Base-by-base conservation (phyloP, 768 basidiomycete genomes). In the Leccinum subgranulosum region DNA sequence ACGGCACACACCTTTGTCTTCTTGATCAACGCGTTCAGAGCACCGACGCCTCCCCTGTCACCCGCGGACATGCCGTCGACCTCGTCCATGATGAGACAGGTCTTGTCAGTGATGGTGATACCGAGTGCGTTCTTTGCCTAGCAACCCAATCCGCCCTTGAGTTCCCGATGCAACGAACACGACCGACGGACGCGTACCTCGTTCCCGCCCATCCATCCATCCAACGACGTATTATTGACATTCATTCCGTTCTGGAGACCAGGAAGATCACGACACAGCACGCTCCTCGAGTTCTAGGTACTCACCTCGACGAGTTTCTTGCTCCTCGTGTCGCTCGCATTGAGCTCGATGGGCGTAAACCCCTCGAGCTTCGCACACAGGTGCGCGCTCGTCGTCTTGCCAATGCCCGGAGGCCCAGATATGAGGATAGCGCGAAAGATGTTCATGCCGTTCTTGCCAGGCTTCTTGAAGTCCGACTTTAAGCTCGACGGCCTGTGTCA, bases 1-100 rank as follows among this genome's bases (percentile, higher is more conserved):
- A 33, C 10, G 2, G 5, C 2, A 51, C 73, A 25, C 41, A 91
- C 94, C 78, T 88, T 92, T 21, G 90, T 88, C 78, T 96, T 98
- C 76, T 88, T 94, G 64, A 99, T 96, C 59, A 99, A 68, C 0
- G 86, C 86, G 57, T 93, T 93, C 63, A 99, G 70, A 6, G 97
- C 97, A 23, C 93, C 96, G 2, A 98, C 92, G 55, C 97, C 97
- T 15, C 97, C 97, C 47, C 97, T 82, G 73, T 99, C 97, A 17
- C 97, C 97, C 3, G 92, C 91, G 6, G 94, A 96, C 95, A 98
- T 99, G 1, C 97, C 97, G 63, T 99, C 97, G 3, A 98, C 96
- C 70, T 99, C 97, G 66, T 99, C 97, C 96, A 99, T 98, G 69
- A 99, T 98, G 47, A 99, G 77, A 62, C 94, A 92, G 0, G 90